Conservation (phyloP, 441 rosid species). For the Mallotus japonicus region DNA sequence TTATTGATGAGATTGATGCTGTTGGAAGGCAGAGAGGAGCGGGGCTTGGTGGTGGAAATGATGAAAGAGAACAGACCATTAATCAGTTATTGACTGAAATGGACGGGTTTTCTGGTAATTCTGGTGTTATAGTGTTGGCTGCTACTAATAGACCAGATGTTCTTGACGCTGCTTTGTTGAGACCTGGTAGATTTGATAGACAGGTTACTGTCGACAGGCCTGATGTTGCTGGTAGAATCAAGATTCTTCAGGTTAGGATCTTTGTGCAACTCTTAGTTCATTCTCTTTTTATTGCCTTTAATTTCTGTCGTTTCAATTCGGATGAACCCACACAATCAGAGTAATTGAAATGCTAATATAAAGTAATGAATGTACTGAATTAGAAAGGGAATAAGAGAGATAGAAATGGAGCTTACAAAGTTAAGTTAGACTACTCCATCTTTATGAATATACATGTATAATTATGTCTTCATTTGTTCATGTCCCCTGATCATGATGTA, state of each 20-base stretch:
- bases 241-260: constrained; percentile 73
- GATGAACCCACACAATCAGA: neutral
- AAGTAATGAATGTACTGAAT: neutral
- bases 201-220: constrained; percentile 92
- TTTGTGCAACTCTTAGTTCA: neutral
- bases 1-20: constrained; percentile 86
- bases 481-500: neutral
- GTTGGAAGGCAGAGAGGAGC: constrained; percentile 97
- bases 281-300: neutral
- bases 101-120: constrained; percentile 90
- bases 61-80: constrained; percentile 87
- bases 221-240: constrained; percentile 93
- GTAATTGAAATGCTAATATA: neutral
- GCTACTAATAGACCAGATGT: constrained; percentile 88
- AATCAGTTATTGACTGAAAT: constrained; percentile 84
- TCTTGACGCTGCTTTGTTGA: constrained; percentile 74
- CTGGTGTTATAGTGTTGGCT: constrained; percentile 87
- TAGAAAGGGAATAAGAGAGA: neutral
- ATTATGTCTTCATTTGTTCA: neutral
- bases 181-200: constrained; percentile 84
- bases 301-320: neutral
- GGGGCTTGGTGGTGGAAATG: constrained; percentile 88
- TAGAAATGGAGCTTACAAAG: neutral
- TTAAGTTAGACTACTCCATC: neutral
- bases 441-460: neutral